Conservation (phyloP, 805 yeast genomes). For the Pichia exigua region DNA sequence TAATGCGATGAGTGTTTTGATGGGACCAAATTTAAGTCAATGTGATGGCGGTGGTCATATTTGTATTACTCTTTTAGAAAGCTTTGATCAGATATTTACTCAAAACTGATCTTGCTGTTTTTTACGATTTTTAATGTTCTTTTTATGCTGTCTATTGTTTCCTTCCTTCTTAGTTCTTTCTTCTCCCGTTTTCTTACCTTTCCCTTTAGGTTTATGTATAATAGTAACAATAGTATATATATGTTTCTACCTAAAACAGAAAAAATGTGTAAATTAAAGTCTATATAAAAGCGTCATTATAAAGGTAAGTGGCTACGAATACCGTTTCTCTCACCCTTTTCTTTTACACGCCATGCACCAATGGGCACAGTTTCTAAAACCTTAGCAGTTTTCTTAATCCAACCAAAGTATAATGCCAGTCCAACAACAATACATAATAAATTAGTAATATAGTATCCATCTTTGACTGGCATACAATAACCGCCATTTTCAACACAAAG, state of each 20-base stretch:
- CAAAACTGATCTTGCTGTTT: not conserved
- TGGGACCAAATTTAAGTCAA: slow-evolving; percentile 30
- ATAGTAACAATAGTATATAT: not conserved
- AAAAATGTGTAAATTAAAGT: not conserved
- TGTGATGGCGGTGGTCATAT: slow-evolving; percentile 29
- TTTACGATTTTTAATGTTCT: not conserved
- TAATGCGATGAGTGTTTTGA: slow-evolving; percentile 44
- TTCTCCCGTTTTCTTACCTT: not conserved
- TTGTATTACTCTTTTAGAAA: slow-evolving; percentile 22
- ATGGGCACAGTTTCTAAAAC: slow-evolving; percentile 66
- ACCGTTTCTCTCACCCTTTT: slow-evolving; percentile 5
- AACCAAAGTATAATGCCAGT: slow-evolving; percentile 49
- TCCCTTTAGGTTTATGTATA: not conserved
- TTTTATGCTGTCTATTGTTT: not conserved
- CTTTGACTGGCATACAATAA: slow-evolving; percentile 42
- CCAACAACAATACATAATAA: slow-evolving; percentile 65
- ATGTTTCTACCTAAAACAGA: not conserved
- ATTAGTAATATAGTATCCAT: slow-evolving; percentile 83
- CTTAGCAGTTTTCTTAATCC: slow-evolving; percentile 56
- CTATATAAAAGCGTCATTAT: not conserved
- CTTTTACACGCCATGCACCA: slow-evolving; percentile 63
- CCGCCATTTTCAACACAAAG: slow-evolving; percentile 53
- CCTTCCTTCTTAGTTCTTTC: not conserved
- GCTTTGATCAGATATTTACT: slow-evolving; percentile 21
- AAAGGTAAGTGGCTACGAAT: slow-evolving; percentile 10